Conservation (phyloP, 2,329 filamentous ascomycete genomes). For the Cladophialophora immunda region DNA sequence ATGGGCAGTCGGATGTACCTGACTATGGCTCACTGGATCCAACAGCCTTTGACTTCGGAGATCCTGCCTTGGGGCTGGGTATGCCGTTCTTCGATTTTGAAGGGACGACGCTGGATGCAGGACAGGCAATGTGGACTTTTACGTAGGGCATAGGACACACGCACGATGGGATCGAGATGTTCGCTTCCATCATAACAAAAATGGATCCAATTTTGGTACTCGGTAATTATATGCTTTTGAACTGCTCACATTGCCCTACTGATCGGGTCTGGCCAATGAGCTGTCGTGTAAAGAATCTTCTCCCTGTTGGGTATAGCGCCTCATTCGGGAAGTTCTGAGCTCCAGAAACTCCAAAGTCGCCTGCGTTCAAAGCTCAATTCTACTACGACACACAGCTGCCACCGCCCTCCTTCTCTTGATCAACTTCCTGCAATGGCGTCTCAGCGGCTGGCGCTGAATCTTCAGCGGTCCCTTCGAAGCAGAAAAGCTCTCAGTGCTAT, state of each 20-base stretch:
- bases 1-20: slow-evolving; percentile 29
- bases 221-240: neutral
- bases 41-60: slow-evolving; percentile 40
- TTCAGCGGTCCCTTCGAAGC: slow-evolving; percentile 88
- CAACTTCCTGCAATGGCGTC: slow-evolving; percentile 75
- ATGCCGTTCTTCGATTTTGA: slow-evolving; percentile 45
- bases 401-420: slow-evolving; percentile 17
- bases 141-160: slow-evolving; percentile 9
- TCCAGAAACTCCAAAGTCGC: slow-evolving; percentile 21
- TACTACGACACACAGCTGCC: slow-evolving; percentile 19
- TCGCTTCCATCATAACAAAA: neutral
- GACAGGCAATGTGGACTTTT: slow-evolving; percentile 39
- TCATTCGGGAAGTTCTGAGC: slow-evolving; percentile 21
- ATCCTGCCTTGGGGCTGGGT: slow-evolving; percentile 39
- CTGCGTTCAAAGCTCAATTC: slow-evolving; percentile 31
- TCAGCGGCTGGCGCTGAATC: slow-evolving; percentile 94
- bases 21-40: slow-evolving; percentile 37
- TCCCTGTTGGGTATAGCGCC: slow-evolving; percentile 30
- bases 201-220: neutral
- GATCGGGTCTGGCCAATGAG: slow-evolving; percentile 26
- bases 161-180: neutral
- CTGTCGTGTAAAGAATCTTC: slow-evolving; percentile 20
- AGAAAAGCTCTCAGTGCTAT: slow-evolving; percentile 83
- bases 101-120: slow-evolving; percentile 39
- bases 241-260: neutral